phyloP scores from a whole-genome alignment of 202 grass and related monocot genomes.

The Sporobolus alterniflorus region DNA sequence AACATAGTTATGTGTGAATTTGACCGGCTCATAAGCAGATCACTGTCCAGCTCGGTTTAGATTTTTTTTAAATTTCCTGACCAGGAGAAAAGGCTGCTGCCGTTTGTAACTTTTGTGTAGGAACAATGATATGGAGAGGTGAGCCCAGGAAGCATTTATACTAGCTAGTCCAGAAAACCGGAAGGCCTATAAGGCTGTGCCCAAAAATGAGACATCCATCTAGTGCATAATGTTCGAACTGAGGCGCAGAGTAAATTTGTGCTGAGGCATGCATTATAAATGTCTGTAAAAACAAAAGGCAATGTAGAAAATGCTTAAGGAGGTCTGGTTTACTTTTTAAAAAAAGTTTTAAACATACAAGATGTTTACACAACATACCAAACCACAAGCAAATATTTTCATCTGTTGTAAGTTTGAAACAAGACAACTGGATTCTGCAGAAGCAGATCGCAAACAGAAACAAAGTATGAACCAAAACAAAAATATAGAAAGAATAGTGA shows the following conservation, averaged over 20 bases:
- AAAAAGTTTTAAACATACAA: background rate
- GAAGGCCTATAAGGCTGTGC: background rate
- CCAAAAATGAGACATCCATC: background rate
- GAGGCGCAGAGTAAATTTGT: background rate
- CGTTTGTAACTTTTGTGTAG: background rate
- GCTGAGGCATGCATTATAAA: background rate
- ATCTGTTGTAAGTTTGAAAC: conserved; percentile 9
- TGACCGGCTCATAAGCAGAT: background rate
- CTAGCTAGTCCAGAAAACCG: background rate
- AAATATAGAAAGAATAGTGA: conserved; percentile 37
- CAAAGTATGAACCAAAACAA: background rate
- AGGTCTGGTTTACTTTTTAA: background rate
- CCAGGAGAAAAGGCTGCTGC: too few species aligned
- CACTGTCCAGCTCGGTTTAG: background rate
- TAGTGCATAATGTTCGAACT: background rate
- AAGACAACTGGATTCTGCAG: conserved; percentile 11
- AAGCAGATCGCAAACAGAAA: conserved; percentile 22
- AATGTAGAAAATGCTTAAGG: background rate
- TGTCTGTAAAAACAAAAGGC: background rate
- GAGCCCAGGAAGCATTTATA: background rate
- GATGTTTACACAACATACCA: background rate
- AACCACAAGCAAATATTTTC: conserved; percentile 10
- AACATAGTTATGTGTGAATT: background rate
- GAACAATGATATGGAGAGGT: background rate
- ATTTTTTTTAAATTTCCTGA: background rate